These are phyloP conservation scores for Marasmius fiardii DNA, from an alignment of 1,284 basidiomycete species.

Conservation along the genomic window DNA sequence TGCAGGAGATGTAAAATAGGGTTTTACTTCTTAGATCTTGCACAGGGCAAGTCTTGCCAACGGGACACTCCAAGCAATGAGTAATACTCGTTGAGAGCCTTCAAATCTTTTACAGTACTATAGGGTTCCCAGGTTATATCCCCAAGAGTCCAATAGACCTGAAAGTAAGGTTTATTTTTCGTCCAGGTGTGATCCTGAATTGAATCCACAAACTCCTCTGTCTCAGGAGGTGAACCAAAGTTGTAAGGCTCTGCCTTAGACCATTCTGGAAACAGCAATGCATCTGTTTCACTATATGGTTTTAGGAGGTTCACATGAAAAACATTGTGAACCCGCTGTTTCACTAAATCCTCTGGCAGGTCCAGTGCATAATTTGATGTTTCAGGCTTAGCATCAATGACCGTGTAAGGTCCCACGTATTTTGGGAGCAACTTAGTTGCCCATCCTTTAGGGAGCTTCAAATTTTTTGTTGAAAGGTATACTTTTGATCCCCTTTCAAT, in stretches of 20 bases:
- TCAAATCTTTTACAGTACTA: background rate
- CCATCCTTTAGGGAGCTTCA: no score
- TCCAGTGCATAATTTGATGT: conserved; percentile 28
- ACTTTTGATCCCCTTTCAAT: conserved; percentile 7
- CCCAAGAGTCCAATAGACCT: background rate
- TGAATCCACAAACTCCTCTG: background rate
- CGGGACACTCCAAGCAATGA: background rate
- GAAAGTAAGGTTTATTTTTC: background rate
- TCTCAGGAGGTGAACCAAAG: background rate
- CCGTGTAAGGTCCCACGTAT: no score
- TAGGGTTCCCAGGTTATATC: background rate
- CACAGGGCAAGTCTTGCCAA: background rate
- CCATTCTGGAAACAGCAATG: background rate
- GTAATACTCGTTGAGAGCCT: background rate
- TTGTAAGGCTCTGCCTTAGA: conserved; percentile 3
- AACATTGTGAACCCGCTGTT: conserved; percentile 18
- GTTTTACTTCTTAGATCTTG: background rate
- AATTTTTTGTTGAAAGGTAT: no score
- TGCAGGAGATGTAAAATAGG: no score
- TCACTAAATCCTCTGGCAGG: conserved; percentile 21
- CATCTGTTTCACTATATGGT: conserved; percentile 4
- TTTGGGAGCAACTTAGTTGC: no score
- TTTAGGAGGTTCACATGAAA: conserved; percentile 17
- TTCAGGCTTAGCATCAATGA: no score
- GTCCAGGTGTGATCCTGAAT: no score